phyloP scores from a whole-genome alignment of 192 early-diverging fungal genomes.

The Geosiphon pyriformis region DNA sequence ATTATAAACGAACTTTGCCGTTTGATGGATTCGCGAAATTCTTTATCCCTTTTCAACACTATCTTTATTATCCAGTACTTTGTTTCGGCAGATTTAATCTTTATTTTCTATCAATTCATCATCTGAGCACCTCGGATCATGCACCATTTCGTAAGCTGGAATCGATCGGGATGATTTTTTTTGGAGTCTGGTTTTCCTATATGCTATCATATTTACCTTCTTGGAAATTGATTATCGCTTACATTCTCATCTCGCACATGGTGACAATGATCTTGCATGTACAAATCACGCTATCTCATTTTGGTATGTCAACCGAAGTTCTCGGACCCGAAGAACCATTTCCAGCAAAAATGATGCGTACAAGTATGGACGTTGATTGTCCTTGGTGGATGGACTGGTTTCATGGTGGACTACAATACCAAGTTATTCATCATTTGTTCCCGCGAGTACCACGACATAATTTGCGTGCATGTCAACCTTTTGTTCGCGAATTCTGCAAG shows the following conservation, averaged over 20 bases:
- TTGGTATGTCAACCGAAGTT: conserved; percentile 86
- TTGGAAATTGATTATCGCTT: conserved; percentile 56
- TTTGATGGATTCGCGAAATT: conserved; percentile 74
- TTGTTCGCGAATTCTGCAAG: conserved; percentile 69
- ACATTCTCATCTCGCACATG: conserved; percentile 74
- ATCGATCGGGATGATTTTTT: conserved; percentile 63
- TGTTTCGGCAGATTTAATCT: conserved; percentile 92
- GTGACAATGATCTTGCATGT: conserved; percentile 84
- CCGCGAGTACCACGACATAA: conserved; percentile 91
- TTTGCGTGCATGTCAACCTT: conserved; percentile 61
- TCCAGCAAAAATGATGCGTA: conserved; percentile 79
- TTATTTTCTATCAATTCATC: conserved; percentile 67
- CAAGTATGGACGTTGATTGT: conserved; percentile 96
- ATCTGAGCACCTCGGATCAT: conserved; percentile 57
- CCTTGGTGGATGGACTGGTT: conserved; percentile 93
- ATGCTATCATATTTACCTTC: conserved; percentile 66
- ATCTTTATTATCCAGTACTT: conserved; percentile 80
- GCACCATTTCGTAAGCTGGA: conserved; percentile 76
- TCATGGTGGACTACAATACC: conserved; percentile 96
- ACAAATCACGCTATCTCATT: conserved; percentile 95
- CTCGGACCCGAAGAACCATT: conserved; percentile 71
- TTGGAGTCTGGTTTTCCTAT: conserved; percentile 74
- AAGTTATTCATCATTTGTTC: conserved; percentile 94
- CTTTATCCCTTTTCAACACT: conserved; percentile 80
- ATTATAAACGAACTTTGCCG: conserved; percentile 73